Evolutionary conservation across 2,329 filamentous ascomycete species (phyloP), one percentile per base, ranked within the genome.

Genomic region (Fusarium algeriense): DNA sequence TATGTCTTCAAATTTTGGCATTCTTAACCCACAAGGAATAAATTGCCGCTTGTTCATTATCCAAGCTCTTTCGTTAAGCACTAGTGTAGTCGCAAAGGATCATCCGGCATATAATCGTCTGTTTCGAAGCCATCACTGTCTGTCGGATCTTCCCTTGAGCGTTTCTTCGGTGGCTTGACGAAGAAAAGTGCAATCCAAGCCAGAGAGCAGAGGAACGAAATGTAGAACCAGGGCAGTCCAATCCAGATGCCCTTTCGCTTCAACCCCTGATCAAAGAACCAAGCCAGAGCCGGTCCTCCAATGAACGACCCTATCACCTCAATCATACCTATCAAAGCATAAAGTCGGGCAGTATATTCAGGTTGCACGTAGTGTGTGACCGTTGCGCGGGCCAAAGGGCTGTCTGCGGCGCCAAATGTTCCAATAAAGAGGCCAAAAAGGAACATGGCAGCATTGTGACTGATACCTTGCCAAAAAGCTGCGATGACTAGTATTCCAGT

Each of bases 171-270:
- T 38, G 78, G 76, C 15, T 70, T 70, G 6, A 83, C 80, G 50
- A 82, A 78, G 15, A 76, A 57, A 11, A 81, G 56, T 0, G 78
- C 79, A 4, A 74, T 54, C 62, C 78, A 75, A 9, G 80, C 73
- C 2, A 80, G 3, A 3, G 48, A 52, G 10, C 73, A 80, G 8
- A 83, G 66, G 15, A 78, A 63, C 1, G 77, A 76, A 19, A 83
- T 68, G 52, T 84, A 84, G 49, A 83, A 78, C 78, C 80, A 84
- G 7, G 82, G 82, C 60, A 83, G 32, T 1, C 82, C 82, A 37
- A 75, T 81, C 78, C 78, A 81, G 2, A 78, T 20, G 0, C 82
- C 81, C 60, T 78, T 80, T 54, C 56, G 73, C 50, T 78, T 75
- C 68, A 84, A 43, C 0, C 83, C 82, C 15, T 73, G 56, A 7